Base-by-base conservation (phyloP, 805 yeast species). In the Kuraishia borneana region DNA sequence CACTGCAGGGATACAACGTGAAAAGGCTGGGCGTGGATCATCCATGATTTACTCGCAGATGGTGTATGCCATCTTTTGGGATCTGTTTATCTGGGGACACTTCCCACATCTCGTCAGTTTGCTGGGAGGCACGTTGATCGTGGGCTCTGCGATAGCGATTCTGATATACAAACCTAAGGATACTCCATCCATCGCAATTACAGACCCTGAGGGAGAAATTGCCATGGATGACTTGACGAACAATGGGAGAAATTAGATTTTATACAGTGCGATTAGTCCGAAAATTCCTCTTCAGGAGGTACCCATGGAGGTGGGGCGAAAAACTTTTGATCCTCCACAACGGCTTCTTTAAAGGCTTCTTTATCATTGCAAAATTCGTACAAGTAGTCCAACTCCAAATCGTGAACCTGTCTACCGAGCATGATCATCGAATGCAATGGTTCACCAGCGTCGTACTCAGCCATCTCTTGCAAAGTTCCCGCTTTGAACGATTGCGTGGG, bases 351-450 rank as follows among this genome's bases (percentile, higher is more conserved):
- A 50, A 73, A 74, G 6, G 58, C 60, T 6, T 61, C 73, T 41
- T 61, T 58, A 46, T 84, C 69, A 37, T 73, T 79, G 21, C 82
- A 81, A 58, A 74, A 89, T 46, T 76, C 88, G 39, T 78, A 61
- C 53, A 92, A 60, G 51, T 79, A 89, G 45, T 88, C 96, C 45
- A 84, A 57, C 54, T 89, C 98, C 39, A 89, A 68, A 41, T 89
- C 97, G 50, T 89, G 98, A 18, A 87, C 88, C 60, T 79, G 89
- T 70, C 94, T 73, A 18, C 98, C 98, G 35, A 89, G 65, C 60
- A 89, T 77, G 33, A 89, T 76, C 47, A 89, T 69, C 7, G 97
- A 84, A 55, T 89, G 98, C 45, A 89, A 63, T 20, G 98, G 98
- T 49, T 77, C 95, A 30, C 98, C 98, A 9, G 94, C 73, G 43